phyloP scores from a whole-genome alignment of 2,329 filamentous ascomycete genomes.

The Fusarium tupiense region DNA sequence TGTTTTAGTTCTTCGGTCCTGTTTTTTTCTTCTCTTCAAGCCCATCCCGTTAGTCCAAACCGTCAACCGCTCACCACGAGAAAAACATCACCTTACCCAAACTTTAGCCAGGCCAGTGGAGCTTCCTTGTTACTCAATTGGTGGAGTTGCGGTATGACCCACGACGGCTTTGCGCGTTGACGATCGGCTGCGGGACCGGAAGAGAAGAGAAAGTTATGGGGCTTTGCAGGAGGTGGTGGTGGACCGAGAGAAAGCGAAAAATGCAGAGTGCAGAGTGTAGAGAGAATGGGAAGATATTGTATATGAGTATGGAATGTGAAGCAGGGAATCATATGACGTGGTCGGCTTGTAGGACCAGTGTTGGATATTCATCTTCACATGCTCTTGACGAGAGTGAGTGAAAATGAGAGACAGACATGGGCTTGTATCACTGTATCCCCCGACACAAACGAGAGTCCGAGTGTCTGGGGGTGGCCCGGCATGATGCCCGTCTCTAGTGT shows the following conservation, averaged over 20 bases:
- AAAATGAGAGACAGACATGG: slow-evolving; percentile 16
- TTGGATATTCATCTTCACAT: slow-evolving; percentile 28
- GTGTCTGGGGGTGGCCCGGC: slow-evolving; percentile 12
- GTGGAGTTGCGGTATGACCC: not conserved
- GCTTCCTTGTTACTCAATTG: not conserved
- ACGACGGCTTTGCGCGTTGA: slow-evolving; percentile 4
- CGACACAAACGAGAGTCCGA: slow-evolving; percentile 1
- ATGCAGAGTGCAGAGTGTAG: not conserved
- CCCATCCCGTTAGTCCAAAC: slow-evolving; percentile 8
- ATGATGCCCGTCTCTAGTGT: not conserved
- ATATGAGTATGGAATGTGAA: not conserved
- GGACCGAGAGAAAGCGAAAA: slow-evolving; percentile 12
- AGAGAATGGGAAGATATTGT: not conserved
- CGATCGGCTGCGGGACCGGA: slow-evolving; percentile 19
- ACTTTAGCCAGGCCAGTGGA: slow-evolving; percentile 10
- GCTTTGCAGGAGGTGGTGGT: not conserved
- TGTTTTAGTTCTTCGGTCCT: not conserved
- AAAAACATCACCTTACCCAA: slow-evolving; percentile 28
- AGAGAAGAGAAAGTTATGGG: slow-evolving; percentile 14
- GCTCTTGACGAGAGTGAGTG: not conserved
- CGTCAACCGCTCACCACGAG: slow-evolving; percentile 10
- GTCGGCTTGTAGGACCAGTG: slow-evolving; percentile 10
- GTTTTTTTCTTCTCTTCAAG: not conserved
- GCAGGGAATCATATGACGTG: slow-evolving; percentile 30
- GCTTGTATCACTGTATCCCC: slow-evolving; percentile 3